These are phyloP conservation scores for Trametes pubescens DNA, from an alignment of 1,284 basidiomycete species.

Conservation along the genomic window DNA sequence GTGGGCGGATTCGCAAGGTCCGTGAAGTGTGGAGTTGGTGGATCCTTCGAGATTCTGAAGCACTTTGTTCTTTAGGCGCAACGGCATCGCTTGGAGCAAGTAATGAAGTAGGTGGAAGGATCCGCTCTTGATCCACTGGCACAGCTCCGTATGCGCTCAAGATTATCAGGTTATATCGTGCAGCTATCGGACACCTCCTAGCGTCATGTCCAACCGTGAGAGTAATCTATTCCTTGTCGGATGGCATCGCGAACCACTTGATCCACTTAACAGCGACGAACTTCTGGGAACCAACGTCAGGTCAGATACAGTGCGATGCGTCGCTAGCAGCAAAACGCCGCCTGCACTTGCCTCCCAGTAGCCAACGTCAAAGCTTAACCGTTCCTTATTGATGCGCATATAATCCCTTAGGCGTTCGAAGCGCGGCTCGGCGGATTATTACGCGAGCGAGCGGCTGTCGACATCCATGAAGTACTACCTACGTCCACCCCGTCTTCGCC, in stretches of 20 bases:
- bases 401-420: slow-evolving; percentile 43
- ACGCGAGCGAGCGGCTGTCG: slow-evolving; percentile 20
- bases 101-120: too few relatives aligned
- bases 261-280: not conserved
- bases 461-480: slow-evolving; percentile 13
- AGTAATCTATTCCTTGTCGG: not conserved
- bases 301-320: not conserved
- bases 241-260: not conserved
- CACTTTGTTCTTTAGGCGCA: too few relatives aligned
- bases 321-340: not conserved
- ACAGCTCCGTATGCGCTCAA: too few relatives aligned
- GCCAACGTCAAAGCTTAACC: slow-evolving; percentile 40
- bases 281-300: not conserved
- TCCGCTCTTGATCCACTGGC: too few relatives aligned
- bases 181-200: not conserved
- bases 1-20: not conserved
- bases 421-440: slow-evolving; percentile 17
- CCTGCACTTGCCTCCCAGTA: not conserved
- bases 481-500: slow-evolving; percentile 24
- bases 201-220: not conserved
- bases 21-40: not conserved
- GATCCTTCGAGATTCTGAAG: not conserved
- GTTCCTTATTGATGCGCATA: slow-evolving; percentile 31
- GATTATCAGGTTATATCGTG: not conserved
- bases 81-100: too few relatives aligned